These are phyloP conservation scores for Silene uniflora DNA, from an alignment of 148 eudicot species.

Conservation along the genomic window DNA sequence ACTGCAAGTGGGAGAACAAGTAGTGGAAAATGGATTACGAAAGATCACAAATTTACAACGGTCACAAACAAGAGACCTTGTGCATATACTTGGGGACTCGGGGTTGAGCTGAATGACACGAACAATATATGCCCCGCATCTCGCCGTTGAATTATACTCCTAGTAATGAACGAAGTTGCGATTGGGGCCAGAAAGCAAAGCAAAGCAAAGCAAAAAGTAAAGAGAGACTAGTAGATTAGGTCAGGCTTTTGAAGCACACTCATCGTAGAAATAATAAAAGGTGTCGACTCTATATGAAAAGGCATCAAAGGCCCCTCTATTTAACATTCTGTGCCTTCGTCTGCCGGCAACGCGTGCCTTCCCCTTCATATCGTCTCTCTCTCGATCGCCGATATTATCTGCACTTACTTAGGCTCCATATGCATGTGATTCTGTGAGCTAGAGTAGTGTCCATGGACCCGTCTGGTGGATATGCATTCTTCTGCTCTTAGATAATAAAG, in stretches of 20 bases:
- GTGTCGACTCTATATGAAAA: not conserved
- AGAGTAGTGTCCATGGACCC: no score
- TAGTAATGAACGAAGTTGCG: not conserved
- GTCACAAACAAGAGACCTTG: no score
- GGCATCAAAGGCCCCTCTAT: not conserved
- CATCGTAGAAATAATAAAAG: conserved; percentile 6
- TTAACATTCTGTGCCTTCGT: conserved; percentile 32
- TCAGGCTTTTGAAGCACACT: conserved; percentile 20
- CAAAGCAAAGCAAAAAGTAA: conserved; percentile 25
- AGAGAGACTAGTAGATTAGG: not conserved
- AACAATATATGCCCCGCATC: no score
- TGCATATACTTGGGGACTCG: no score
- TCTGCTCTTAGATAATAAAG: no score
- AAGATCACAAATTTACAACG: no score
- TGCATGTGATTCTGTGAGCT: no score
- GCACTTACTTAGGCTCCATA: not conserved
- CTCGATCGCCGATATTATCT: conserved; percentile 10
- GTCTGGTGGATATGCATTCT: no score
- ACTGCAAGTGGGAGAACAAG: no score
- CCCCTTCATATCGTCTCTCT: conserved; percentile 26
- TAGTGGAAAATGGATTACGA: no score
- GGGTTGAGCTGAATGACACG: no score
- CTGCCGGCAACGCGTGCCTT: conserved; percentile 80
- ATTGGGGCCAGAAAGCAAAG: conserved; percentile 34
- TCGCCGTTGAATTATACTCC: no score